These are phyloP conservation scores for Colletotrichum coccodes DNA, from an alignment of 2,329 filamentous ascomycete genomes.

Conservation along the genomic window DNA sequence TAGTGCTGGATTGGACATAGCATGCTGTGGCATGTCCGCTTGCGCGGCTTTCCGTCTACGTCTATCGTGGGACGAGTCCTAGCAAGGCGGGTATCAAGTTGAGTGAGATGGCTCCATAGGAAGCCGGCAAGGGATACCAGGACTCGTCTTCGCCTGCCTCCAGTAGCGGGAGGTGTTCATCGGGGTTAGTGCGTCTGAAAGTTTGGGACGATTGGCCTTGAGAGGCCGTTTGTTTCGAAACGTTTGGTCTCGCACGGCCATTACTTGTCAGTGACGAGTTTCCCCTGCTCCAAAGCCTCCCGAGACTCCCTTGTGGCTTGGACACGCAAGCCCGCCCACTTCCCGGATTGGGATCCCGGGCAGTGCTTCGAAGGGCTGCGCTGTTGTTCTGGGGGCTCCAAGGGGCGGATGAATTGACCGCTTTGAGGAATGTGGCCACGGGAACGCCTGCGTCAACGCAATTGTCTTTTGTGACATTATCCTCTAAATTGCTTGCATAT, in stretches of 20 bases:
- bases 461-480: background rate
- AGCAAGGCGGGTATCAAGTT: slow-evolving; percentile 21
- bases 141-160: background rate
- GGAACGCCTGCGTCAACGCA: background rate
- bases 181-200: background rate
- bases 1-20: slow-evolving; percentile 3
- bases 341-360: slow-evolving; percentile 23
- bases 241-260: slow-evolving; percentile 2
- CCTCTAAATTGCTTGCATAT: slow-evolving; percentile 16
- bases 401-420: slow-evolving; percentile 13
- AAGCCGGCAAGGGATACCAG: background rate
- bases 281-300: background rate
- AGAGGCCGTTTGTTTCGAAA: slow-evolving; percentile 25
- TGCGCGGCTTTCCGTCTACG: slow-evolving; percentile 8
- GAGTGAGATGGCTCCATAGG: slow-evolving; percentile 16
- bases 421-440: slow-evolving; percentile 9
- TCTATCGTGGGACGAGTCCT: background rate
- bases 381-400: background rate
- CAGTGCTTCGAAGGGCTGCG: slow-evolving; percentile 21
- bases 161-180: slow-evolving; percentile 11
- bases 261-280: background rate
- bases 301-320: slow-evolving; percentile 1
- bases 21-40: slow-evolving; percentile 12
- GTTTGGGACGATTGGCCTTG: slow-evolving; percentile 11
- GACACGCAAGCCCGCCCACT: slow-evolving; percentile 30